A percentile compares a stretch with the other conserved stretches of the same genome.
phyloP scores from a whole-genome alignment of 495 filamentous ascomycete species.

The Bombardia bombarda region DNA sequence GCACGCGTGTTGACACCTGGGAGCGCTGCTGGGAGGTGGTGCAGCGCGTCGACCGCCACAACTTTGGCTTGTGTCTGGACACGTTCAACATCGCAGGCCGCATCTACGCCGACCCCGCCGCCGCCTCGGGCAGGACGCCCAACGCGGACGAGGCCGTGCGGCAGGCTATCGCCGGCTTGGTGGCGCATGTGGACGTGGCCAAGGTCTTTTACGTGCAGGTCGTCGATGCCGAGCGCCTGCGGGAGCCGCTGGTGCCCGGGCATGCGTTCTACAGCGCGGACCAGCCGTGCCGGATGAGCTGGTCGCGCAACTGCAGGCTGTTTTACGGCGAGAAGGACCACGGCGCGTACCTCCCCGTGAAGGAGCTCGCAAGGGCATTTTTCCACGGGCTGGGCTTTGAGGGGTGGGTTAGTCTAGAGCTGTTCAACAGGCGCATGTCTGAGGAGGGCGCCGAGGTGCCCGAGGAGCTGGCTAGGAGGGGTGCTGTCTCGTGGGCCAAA shows the following conservation, averaged over 20 bases:
- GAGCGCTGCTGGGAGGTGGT: constrained; percentile 67
- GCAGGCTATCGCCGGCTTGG: constrained; percentile 49
- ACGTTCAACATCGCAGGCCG: constrained; percentile 74
- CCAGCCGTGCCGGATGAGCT: constrained; percentile 68
- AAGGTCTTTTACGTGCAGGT: constrained; percentile 80
- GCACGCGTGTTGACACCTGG: constrained; percentile 64
- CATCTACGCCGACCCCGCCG: constrained; percentile 63
- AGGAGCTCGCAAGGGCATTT: constrained; percentile 54
- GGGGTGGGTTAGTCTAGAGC: constrained; percentile 73
- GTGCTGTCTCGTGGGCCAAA: constrained; percentile 55
- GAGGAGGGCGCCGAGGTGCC: constrained; percentile 45
- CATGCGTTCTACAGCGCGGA: constrained; percentile 57
- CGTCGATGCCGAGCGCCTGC: constrained; percentile 63
- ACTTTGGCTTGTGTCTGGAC: constrained; percentile 75
- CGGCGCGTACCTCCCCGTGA: constrained; percentile 66
- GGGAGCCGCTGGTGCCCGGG: constrained; percentile 47
- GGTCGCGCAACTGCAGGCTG: constrained; percentile 69
- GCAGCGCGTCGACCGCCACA: constrained; percentile 52
- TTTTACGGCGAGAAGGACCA: constrained; percentile 65
- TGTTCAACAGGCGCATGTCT: constrained; percentile 62
- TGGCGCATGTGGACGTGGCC: constrained; percentile 46
- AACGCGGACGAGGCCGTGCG: constrained; percentile 52
- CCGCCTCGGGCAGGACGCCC: constrained; percentile 40
- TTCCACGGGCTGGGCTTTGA: constrained; percentile 57
- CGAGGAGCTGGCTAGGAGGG: constrained; percentile 55